Percentiles rank a stretch among this genome's conserved stretches.
phyloP scores from a whole-genome alignment of 2,329 filamentous ascomycete species.

The Apiospora koreana region DNA sequence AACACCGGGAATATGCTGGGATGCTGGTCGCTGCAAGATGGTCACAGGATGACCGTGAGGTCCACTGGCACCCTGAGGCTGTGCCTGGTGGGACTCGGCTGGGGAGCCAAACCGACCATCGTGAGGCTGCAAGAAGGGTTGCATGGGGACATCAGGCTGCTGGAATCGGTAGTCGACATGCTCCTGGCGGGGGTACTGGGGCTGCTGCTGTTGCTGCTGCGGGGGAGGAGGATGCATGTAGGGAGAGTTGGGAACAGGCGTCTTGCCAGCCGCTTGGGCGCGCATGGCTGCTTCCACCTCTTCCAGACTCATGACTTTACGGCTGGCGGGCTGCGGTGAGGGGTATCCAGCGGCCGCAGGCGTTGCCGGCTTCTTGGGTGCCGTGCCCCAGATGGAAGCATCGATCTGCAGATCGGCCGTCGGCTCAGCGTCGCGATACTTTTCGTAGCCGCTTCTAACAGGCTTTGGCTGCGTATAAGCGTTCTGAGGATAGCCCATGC shows the following conservation, averaged over 20 bases:
- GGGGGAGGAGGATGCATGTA: slow-evolving; percentile 33
- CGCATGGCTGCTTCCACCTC: slow-evolving; percentile 96
- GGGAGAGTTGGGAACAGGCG: slow-evolving; percentile 41
- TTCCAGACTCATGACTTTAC: slow-evolving; percentile 92
- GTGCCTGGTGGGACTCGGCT: slow-evolving; percentile 31
- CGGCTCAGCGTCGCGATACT: slow-evolving; percentile 81
- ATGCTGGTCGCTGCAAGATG: slow-evolving; percentile 57
- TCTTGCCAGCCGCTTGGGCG: slow-evolving; percentile 51
- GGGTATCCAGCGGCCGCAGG: slow-evolving; percentile 20
- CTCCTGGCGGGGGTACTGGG: slow-evolving; percentile 30
- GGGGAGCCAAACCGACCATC: slow-evolving; percentile 24
- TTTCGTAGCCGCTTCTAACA: slow-evolving; percentile 83
- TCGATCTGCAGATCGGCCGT: slow-evolving; percentile 91
- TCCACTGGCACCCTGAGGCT: slow-evolving; percentile 30
- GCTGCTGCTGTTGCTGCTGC: slow-evolving; percentile 28
- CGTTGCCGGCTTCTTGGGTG: slow-evolving; percentile 57
- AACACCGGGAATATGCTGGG: slow-evolving; percentile 36
- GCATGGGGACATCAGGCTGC: slow-evolving; percentile 28
- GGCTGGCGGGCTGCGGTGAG: slow-evolving; percentile 35
- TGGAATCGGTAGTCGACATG: slow-evolving; percentile 27
- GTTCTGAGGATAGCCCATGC: slow-evolving; percentile 34
- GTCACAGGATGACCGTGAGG: slow-evolving; percentile 52
- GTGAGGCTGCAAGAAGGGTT: slow-evolving; percentile 23
- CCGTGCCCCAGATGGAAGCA: slow-evolving; percentile 87
- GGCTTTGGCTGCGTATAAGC: slow-evolving; percentile 55